A percentile compares a stretch with the other conserved stretches of the same genome.
Conservation (phyloP, 306 rosid genomes). For the Prunus padus region DNA sequence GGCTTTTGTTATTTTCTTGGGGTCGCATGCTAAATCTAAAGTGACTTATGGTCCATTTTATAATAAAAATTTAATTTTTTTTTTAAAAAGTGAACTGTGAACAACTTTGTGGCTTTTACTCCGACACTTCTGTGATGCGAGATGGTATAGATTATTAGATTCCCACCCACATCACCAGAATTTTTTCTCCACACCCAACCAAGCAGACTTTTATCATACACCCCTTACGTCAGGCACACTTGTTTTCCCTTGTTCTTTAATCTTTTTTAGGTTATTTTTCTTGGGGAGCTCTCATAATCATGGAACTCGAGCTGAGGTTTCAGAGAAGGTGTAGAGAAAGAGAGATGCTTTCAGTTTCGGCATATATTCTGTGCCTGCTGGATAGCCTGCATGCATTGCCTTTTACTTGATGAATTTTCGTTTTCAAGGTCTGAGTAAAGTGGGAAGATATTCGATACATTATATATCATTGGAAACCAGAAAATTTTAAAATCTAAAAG, state of each 20-base stretch:
- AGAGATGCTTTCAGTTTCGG: constrained; percentile 8
- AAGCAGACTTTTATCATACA: background rate
- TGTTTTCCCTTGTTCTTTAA: background rate
- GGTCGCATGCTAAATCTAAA: constrained; percentile 33
- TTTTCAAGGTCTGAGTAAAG: constrained; percentile 17
- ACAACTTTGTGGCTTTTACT: background rate
- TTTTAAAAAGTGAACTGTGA: no score
- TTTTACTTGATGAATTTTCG: constrained; percentile 8
- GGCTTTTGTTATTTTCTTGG: constrained; percentile 12
- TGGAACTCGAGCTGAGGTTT: background rate
- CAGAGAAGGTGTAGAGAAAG: background rate
- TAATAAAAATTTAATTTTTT: no score
- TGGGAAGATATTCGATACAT: background rate
- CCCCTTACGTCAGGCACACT: background rate
- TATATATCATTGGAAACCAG: constrained; percentile 7
- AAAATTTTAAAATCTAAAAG: constrained; percentile 1
- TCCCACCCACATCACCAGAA: constrained; percentile 14
- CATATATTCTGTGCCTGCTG: constrained; percentile 11
- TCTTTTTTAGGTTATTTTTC: background rate
- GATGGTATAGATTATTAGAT: constrained; percentile 29
- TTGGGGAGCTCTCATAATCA: background rate
- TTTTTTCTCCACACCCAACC: background rate
- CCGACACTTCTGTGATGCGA: constrained; percentile 6
- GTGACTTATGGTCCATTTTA: background rate
- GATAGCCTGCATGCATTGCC: constrained; percentile 2